Conservation (phyloP, 2,329 filamentous ascomycete species). For the Exophiala mesophila region DNA sequence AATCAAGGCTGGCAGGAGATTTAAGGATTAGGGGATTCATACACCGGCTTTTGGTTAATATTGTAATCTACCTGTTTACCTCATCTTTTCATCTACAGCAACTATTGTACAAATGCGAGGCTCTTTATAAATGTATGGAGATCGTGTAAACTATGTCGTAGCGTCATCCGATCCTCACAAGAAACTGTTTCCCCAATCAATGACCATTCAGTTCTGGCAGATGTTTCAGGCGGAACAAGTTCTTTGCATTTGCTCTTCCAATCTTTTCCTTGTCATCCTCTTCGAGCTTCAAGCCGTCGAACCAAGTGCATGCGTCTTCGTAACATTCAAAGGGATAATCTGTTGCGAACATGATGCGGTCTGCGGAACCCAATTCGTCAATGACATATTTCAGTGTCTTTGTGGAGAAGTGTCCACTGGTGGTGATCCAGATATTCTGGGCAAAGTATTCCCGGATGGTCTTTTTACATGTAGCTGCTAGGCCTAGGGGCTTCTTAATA, state of each 20-base stretch:
- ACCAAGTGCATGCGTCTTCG: slow-evolving; percentile 27
- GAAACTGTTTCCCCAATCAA: neutral
- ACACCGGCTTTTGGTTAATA: no score
- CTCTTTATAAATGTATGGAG: no score
- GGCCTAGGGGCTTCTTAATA: slow-evolving; percentile 17
- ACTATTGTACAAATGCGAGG: no score
- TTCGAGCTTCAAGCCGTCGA: slow-evolving; percentile 33
- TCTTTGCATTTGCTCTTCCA: slow-evolving; percentile 49
- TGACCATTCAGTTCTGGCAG: slow-evolving; percentile 13
- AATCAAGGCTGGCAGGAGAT: slow-evolving; percentile 23
- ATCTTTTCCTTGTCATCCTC: slow-evolving; percentile 47
- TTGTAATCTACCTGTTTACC: no score
- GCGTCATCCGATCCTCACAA: no score
- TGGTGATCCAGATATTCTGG: slow-evolving; percentile 41
- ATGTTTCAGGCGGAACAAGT: slow-evolving; percentile 34
- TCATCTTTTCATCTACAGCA: no score
- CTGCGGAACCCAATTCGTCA: slow-evolving; percentile 34
- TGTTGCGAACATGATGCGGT: slow-evolving; percentile 39
- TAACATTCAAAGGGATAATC: slow-evolving; percentile 32
- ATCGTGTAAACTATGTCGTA: no score
- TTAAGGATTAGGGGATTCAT: slow-evolving; percentile 16
- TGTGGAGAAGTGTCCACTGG: slow-evolving; percentile 39
- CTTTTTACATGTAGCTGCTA: slow-evolving; percentile 30
- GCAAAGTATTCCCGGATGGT: slow-evolving; percentile 43
- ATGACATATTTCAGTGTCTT: slow-evolving; percentile 36